phyloP scores from a whole-genome alignment of 768 basidiomycete genomes.

The Suillus discolor region DNA sequence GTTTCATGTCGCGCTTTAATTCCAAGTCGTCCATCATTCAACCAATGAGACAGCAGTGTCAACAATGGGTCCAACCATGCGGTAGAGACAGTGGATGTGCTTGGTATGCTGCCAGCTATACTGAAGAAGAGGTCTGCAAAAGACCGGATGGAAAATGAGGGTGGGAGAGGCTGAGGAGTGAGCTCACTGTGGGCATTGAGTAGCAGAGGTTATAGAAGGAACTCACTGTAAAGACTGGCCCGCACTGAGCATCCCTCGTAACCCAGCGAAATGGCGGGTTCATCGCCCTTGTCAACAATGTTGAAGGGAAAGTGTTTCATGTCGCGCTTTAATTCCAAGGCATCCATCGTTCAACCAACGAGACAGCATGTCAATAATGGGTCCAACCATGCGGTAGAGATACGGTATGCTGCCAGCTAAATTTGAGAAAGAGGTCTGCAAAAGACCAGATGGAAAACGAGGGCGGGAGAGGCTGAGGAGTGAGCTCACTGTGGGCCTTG shows the following conservation, averaged over 20 bases:
- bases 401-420: too few relatives aligned
- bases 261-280: slow-evolving; percentile 62
- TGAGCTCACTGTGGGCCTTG: background rate
- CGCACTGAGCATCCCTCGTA: too few relatives aligned
- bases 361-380: slow-evolving; percentile 48
- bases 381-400: too few relatives aligned
- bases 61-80: too few relatives aligned
- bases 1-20: slow-evolving; percentile 80
- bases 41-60: slow-evolving; percentile 73
- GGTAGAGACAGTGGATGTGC: too few relatives aligned
- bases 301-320: slow-evolving; percentile 87
- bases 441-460: too few relatives aligned
- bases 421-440: too few relatives aligned
- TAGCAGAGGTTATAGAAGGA: background rate
- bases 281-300: slow-evolving; percentile 75
- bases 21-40: slow-evolving; percentile 82
- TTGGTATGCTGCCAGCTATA: too few relatives aligned
- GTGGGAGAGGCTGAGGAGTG: too few relatives aligned
- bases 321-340: slow-evolving; percentile 78
- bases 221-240: background rate
- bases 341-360: slow-evolving; percentile 84
- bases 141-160: too few relatives aligned
- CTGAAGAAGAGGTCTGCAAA: too few relatives aligned
- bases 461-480: too few relatives aligned
- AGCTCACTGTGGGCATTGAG: background rate